Evolutionary conservation across 2,329 filamentous ascomycete genomes (phyloP), one percentile per base, ranked within the genome.

Genomic region (Emmonsia crescens): DNA sequence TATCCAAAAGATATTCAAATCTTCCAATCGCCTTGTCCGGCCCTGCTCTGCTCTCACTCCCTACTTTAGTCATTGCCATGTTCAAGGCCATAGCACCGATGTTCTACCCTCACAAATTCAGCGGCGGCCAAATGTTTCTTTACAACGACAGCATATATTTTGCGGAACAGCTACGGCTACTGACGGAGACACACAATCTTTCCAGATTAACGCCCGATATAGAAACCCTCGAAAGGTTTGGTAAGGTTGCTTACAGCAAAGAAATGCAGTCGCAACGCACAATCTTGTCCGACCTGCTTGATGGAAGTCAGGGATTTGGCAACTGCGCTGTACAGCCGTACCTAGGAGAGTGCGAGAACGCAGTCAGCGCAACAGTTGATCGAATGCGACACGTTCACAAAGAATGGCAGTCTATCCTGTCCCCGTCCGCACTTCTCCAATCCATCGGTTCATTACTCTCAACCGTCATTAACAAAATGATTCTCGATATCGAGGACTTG

Each of bases 231-330:
- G 80, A 85, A 62, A 79, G 76, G 57, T 86, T 85, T 65, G 83
- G 82, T 51, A 84, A 83, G 68, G 72, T 81, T 36, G 82, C 83
- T 1, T 87, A 87, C 66, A 80, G 81, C 63, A 80, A 80, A 60
- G 85, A 86, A 70, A 85, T 87, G 82, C 83, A 86, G 60, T 81
- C 80, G 1, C 85, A 87, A 66, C 78, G 83, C 60, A 85, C 83
- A 1, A 84, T 87, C 64, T 73, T 87, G 14, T 78, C 78, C 24
- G 85, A 87, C 69, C 74, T 86, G 19, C 79, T 87, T 5, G 84
- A 86, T 66, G 83, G 83, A 27, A 82, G 83, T 1, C 82, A 85
- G 70, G 84, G 84, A 19, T 86, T 87, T 70, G 74, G 76, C 31
- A 80, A 80, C 56, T 86, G 83, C 68, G 85, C 83, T 5, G 77